Conservation (phyloP, 495 filamentous ascomycete species). For the Penicilliopsis zonata region DNA sequence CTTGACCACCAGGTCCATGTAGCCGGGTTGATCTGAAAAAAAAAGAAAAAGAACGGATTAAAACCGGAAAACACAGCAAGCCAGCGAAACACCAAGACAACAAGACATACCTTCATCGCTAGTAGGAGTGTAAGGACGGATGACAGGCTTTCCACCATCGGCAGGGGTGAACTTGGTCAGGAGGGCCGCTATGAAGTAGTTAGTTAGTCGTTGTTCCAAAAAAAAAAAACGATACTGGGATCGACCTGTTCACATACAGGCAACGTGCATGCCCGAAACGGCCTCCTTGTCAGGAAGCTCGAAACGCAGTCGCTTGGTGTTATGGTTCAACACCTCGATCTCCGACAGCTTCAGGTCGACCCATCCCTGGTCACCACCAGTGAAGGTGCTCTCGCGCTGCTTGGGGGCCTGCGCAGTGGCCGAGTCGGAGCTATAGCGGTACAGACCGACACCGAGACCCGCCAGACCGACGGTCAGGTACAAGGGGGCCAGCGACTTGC, state of each 20-base stretch:
- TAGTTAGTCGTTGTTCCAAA: not conserved
- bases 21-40: slow-evolving; percentile 54
- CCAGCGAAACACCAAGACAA: too few relatives aligned
- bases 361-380: slow-evolving; percentile 79
- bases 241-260: slow-evolving; percentile 38
- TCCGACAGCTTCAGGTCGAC: slow-evolving; percentile 66
- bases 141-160: slow-evolving; percentile 64
- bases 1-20: slow-evolving; percentile 85
- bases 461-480: slow-evolving; percentile 28
- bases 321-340: slow-evolving; percentile 70
- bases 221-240: not conserved
- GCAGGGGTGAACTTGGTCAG: slow-evolving; percentile 77
- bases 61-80: too few relatives aligned
- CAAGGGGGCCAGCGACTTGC: slow-evolving; percentile 28
- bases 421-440: slow-evolving; percentile 26
- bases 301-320: slow-evolving; percentile 83
- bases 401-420: slow-evolving; percentile 20
- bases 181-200: slow-evolving; percentile 46
- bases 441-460: slow-evolving; percentile 30
- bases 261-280: slow-evolving; percentile 66
- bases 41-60: too few relatives aligned
- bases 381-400: slow-evolving; percentile 46
- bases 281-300: slow-evolving; percentile 70
- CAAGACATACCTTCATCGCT: slow-evolving; percentile 71
- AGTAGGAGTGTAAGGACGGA: slow-evolving; percentile 86